Evolutionary conservation across 139 green algal species (phyloP).

Genomic region (Coelastrella sp.): DNA sequence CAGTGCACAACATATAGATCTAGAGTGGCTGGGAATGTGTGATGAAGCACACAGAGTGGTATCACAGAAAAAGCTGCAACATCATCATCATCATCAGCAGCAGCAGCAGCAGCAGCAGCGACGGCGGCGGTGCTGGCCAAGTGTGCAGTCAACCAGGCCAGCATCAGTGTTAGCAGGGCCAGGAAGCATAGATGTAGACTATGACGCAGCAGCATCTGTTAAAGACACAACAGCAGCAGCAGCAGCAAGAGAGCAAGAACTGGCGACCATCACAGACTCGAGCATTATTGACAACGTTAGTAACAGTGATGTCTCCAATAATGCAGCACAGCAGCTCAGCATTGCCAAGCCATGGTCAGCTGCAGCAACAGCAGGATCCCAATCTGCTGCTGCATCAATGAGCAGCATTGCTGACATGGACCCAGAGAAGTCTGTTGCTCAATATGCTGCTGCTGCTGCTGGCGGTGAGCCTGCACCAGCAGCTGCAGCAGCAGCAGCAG

Average conservation of each 20-base stretch:
- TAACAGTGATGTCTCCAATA: too few species aligned
- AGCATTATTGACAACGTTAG: too few species aligned
- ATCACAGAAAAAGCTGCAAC: not conserved
- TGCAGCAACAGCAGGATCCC: too few species aligned
- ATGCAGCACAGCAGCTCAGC: too few species aligned
- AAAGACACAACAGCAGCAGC: not conserved
- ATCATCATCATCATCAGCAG: not conserved
- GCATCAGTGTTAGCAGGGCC: not conserved
- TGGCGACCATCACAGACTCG: too few species aligned
- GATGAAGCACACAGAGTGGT: not conserved
- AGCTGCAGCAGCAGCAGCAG: not conserved
- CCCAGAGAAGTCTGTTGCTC: too few species aligned
- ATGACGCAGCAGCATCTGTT: not conserved
- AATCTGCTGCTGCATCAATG: too few species aligned
- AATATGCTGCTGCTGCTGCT: too few species aligned
- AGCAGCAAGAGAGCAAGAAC: not conserved
- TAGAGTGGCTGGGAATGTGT: slow-evolving; percentile 21
- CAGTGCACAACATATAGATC: not conserved
- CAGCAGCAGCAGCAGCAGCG: not conserved
- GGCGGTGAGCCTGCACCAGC: too few species aligned
- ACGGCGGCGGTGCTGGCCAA: not conserved
- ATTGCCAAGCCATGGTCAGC: too few species aligned
- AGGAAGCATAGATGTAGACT: not conserved
- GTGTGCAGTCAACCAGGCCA: not conserved
- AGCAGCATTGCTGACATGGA: too few species aligned